A percentile compares a stretch with the other conserved stretches of the same genome.
phyloP scores from a whole-genome alignment of 2,329 filamentous ascomycete genomes.

The Xylaria sp. region DNA sequence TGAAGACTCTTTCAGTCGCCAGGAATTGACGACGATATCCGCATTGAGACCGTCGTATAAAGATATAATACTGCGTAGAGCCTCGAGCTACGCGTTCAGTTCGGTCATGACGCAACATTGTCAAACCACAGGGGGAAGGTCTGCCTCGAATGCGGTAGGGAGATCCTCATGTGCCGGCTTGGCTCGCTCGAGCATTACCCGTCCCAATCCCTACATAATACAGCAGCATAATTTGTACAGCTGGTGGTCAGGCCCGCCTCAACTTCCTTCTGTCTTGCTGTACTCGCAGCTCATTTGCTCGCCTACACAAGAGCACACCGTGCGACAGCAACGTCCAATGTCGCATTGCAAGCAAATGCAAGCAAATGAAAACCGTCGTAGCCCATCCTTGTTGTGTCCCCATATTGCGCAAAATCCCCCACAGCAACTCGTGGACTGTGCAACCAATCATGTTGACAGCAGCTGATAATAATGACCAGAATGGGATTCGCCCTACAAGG shows the following conservation, averaged over 20 bases:
- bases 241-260: constrained; percentile 19
- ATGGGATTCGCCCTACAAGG: constrained; percentile 45
- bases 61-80: background rate
- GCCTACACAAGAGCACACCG: constrained; percentile 16
- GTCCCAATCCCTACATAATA: background rate
- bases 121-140: constrained; percentile 12
- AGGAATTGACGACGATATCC: background rate
- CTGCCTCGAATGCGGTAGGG: constrained; percentile 29
- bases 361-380: constrained; percentile 18
- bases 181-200: constrained; percentile 25
- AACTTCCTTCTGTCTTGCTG: background rate
- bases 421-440: constrained; percentile 19
- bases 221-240: constrained; percentile 11
- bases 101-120: constrained; percentile 4
- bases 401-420: constrained; percentile 30
- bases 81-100: background rate
- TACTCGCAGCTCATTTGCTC: constrained; percentile 10
- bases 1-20: background rate
- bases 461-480: constrained; percentile 41
- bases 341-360: constrained; percentile 23
- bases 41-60: background rate
- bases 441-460: constrained; percentile 42
- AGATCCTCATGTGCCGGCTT: constrained; percentile 39
- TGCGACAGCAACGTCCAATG: constrained; percentile 27
- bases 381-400: constrained; percentile 27